Evolutionary conservation across 179 eudicot genomes (phyloP).

Genomic region (Amaranthus tricolor): DNA sequence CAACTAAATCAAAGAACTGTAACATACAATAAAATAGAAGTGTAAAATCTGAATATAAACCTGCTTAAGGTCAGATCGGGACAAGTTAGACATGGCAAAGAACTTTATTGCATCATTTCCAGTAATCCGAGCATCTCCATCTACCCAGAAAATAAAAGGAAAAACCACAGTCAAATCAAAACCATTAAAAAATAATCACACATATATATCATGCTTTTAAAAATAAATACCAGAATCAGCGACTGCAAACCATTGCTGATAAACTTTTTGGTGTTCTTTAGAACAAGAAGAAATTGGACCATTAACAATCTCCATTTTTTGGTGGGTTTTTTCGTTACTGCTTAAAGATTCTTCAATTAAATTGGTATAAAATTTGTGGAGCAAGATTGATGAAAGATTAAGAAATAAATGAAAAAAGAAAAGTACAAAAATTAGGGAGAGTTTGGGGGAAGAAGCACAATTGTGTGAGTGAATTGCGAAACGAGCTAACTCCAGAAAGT

Average conservation of each 20-base stretch:
- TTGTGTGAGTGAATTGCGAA: no score
- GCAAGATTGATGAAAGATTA: not conserved
- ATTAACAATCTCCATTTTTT: slow-evolving; percentile 34
- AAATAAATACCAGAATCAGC: slow-evolving; percentile 33
- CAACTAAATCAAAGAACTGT: not conserved
- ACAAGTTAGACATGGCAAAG: slow-evolving; percentile 63
- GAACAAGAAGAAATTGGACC: slow-evolving; percentile 37
- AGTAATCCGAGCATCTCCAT: slow-evolving; percentile 73
- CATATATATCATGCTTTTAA: not conserved
- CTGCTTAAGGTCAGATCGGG: slow-evolving; percentile 68
- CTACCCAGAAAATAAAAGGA: slow-evolving; percentile 20
- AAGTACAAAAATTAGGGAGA: no score
- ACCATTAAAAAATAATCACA: no score
- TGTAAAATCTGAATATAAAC: slow-evolving; percentile 14
- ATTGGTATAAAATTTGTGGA: not conserved
- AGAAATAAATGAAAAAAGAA: not conserved
- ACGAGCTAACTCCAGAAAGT: slow-evolving; percentile 3
- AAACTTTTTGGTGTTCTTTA: slow-evolving; percentile 43
- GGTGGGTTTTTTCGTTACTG: not conserved
- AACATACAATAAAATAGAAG: not conserved
- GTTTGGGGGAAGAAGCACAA: not conserved
- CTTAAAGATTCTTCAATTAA: not conserved
- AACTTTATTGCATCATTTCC: slow-evolving; percentile 82
- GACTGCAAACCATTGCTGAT: slow-evolving; percentile 42
- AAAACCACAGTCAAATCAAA: not conserved